Evolutionary conservation across 2,329 filamentous ascomycete genomes (phyloP), one percentile per base, ranked within the genome.

Genomic region (Sarocladium strictum): DNA sequence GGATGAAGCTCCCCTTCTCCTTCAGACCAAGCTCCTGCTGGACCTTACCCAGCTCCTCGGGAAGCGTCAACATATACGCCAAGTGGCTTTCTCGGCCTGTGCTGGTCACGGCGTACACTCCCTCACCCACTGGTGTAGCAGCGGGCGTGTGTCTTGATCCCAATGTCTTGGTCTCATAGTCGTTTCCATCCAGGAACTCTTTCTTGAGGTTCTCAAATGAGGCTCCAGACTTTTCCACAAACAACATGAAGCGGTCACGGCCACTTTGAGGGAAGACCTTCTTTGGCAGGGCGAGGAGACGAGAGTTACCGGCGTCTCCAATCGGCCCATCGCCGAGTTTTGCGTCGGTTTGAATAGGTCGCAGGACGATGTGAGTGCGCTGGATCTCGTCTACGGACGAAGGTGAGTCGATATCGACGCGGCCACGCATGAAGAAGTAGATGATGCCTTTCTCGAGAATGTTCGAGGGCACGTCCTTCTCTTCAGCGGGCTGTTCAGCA

Each of bases 381-480:
- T 87, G 83, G 50, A 96, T 80, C 53, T 96, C 90, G 38, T 79
- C 71, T 1, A 93, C 76, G 45, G 79, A 77, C 17, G 85, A 78
- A 0, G 90, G 85, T 6, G 89, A 78, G 3, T 90, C 81, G 24
- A 89, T 78, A 52, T 83, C 82, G 35, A 96, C 89, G 12, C 90
- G 85, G 7, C 84, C 84, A 17, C 91, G 85, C 63, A 87, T 86
- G 75, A 96, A 95, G 77, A 96, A 96, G 75, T 96, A 96, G 61
- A 96, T 85, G 61, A 94, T 80, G 3, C 91, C 91, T 64, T 94
- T 96, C 65, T 97, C 91, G 2, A 95, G 76, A 23, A 96, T 83
- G 51, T 63, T 78, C 0, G 78, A 74, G 0, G 76, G 72, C 1
- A 75, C 61, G 15, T 63, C 50, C 3, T 56, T 51, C 24, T 67